Base-by-base conservation (phyloP, 2,329 filamentous ascomycete genomes). In the Fusarium transvaalense region DNA sequence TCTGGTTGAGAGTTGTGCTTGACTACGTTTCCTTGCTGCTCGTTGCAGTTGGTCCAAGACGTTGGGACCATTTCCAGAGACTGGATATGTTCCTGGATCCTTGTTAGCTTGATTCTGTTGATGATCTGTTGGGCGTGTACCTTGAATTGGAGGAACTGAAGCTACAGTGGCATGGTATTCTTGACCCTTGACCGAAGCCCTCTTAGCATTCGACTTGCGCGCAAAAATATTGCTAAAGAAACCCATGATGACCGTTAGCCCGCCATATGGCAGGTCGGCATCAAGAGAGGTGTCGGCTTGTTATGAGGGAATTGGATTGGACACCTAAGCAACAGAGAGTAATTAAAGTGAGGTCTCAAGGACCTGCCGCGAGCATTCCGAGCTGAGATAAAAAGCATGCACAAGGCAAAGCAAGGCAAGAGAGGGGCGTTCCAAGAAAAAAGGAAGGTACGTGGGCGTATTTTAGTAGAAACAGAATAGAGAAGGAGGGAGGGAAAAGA, bases 11-110 rank as follows among this genome's bases (percentile, higher is more conserved):
- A 75, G 42, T 19, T 74, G 73, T 13, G 70, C 66, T 39, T 66
- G 50, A 46, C 71, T 75, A 23, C 71, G 70, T 62, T 75, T 75
- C 55, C 61, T 73, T 25, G 66, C 73, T 31, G 71, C 73, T 42
- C 66, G 66, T 6, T 75, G 70, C 43, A 75, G 58, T 46, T 74
- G 68, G 43, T 73, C 73, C 38, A 75, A 53, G 19, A 74, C 50
- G 39, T 69, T 74, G 19, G 69, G 71, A 14, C 70, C 71, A 56
- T 75, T 75, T 47, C 73, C 73, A 35, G 73, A 60, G 38, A 75
- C 70, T 2, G 73, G 73, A 34, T 71, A 75, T 29, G 73, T 75
- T 38, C 73, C 73, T 75, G 32, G 37, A 38, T 29, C 47, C 37
- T 45, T 41, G 43, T 59, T 37, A 61, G 43, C 21, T 37, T 21